Base-by-base conservation (phyloP, 768 basidiomycete genomes). In the Roridomyces roridus region DNA sequence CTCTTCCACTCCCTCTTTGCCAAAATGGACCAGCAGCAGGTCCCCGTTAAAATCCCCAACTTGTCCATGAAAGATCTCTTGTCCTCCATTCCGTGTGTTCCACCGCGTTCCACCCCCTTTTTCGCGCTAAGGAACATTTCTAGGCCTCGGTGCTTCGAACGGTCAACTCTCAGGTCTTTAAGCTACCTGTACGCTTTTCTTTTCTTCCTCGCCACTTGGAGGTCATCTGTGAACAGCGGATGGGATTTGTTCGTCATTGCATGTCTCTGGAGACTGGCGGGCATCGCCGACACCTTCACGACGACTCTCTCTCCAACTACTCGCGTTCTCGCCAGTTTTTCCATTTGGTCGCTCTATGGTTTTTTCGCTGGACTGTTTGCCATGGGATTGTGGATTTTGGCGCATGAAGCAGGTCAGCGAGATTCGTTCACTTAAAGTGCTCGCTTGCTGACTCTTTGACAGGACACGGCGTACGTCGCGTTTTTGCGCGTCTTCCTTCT, bases 21-120 rank as follows among this genome's bases (percentile, higher is more conserved):
- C 28, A 15, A 3, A 10, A 34, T 34, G 29, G 7, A 31, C 6
- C 29, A 31, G 31, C 77, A 87, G 62, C 90, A 91, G 74, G 81
- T 76, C 37, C 77, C 80, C 43, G 82, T 85, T 56, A 65, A 80
- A 15, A 88, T 96, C 60, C 94, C 94, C 20, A 88, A 92, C 78
- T 84, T 94, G 59, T 81, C 91, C 36, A 83, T 96, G 74, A 97
- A 96, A 77, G 91, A 97, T 65, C 70, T 96, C 62, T 80, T 96
- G 48, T 83, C 83, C 41, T 83, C 82, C n/a, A 95, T 97, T 68
- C 94, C 94, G 86, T 92, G 67, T 60, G 88, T 81, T 26, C 43
- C 57, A 35, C 51, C 37, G 39, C 29, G 21, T n/a, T 10, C 21
- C 6, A 6, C 39, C 17, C 39, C n/a, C 23, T 10, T 34, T 8